These are phyloP conservation scores for Daphne laureola DNA, from an alignment of 441 rosid species.

Conservation along the genomic window DNA sequence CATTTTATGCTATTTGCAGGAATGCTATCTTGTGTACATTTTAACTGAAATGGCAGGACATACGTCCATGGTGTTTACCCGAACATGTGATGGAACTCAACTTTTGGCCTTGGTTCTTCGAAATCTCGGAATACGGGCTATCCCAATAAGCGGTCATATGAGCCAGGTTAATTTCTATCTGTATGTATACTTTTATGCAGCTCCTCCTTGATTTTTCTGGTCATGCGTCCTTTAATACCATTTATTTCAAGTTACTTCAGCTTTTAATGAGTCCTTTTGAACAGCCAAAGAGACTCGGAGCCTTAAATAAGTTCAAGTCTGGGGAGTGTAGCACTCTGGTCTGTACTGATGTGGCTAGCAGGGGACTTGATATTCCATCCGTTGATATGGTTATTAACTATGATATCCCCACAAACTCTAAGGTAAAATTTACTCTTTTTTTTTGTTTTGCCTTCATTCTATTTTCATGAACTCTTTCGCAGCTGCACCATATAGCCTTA, in stretches of 20 bases:
- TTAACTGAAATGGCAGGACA: conserved; percentile 66
- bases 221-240: not conserved
- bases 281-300: conserved; percentile 96
- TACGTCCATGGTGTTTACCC: conserved; percentile 89
- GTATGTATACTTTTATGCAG: not conserved
- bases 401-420: conserved; percentile 73
- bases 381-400: conserved; percentile 93
- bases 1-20: conserved; percentile 35
- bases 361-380: conserved; percentile 96
- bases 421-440: conserved; percentile 36
- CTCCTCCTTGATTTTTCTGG: too few relatives aligned
- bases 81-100: conserved; percentile 87
- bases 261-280: conserved; percentile 7
- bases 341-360: conserved; percentile 94
- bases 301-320: conserved; percentile 88
- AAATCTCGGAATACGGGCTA: conserved; percentile 85
- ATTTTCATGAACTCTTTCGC: not conserved
- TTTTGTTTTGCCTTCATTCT: not conserved
- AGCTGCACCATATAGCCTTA: not conserved
- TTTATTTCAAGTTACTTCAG: conserved; percentile 1
- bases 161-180: conserved; percentile 47
- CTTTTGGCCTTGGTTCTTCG: conserved; percentile 72
- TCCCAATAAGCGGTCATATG: conserved; percentile 98
- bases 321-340: conserved; percentile 91
- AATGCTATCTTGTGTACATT: conserved; percentile 90